phyloP scores from a whole-genome alignment of 1,139 yeast species.

The Petasospora rhodanensis region DNA sequence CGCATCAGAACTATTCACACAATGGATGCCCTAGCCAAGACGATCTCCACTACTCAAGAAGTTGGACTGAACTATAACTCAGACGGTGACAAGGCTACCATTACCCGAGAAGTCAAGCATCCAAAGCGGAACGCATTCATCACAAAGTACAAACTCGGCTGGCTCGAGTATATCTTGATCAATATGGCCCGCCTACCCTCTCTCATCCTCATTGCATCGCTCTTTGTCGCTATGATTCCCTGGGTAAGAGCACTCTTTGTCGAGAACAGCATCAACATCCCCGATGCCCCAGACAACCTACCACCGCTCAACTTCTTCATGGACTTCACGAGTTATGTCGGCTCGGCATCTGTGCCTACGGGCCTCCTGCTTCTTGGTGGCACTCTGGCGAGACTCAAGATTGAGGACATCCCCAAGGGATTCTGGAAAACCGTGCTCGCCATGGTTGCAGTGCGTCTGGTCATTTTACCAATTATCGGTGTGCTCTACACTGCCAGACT shows the following conservation, averaged over 20 bases:
- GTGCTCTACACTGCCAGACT: constrained; percentile 51
- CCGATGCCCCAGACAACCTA: constrained; percentile 72
- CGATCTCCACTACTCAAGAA: constrained; percentile 18
- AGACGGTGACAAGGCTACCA: constrained; percentile 6
- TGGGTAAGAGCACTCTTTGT: constrained; percentile 82
- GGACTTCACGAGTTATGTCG: constrained; percentile 74
- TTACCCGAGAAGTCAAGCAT: neutral
- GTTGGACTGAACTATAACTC: constrained; percentile 17
- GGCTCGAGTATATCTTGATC: constrained; percentile 30
- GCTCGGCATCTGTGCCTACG: constrained; percentile 83
- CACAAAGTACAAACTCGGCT: constrained; percentile 30
- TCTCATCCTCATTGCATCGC: constrained; percentile 53
- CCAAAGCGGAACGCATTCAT: constrained; percentile 24
- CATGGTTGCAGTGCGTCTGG: constrained; percentile 30
- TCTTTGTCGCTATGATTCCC: constrained; percentile 76
- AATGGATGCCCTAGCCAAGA: constrained; percentile 14
- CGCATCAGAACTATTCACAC: constrained; percentile 14
- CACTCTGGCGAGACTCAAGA: constrained; percentile 72
- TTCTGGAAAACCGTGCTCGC: constrained; percentile 53
- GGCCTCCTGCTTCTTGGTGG: constrained; percentile 82
- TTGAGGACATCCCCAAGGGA: constrained; percentile 46
- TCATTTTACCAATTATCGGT: constrained; percentile 49
- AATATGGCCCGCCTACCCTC: constrained; percentile 74
- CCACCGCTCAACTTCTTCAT: constrained; percentile 82
- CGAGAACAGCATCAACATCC: constrained; percentile 34